Base-by-base conservation (phyloP, 2,329 filamentous ascomycete genomes). In the Claviceps lovelessii region DNA sequence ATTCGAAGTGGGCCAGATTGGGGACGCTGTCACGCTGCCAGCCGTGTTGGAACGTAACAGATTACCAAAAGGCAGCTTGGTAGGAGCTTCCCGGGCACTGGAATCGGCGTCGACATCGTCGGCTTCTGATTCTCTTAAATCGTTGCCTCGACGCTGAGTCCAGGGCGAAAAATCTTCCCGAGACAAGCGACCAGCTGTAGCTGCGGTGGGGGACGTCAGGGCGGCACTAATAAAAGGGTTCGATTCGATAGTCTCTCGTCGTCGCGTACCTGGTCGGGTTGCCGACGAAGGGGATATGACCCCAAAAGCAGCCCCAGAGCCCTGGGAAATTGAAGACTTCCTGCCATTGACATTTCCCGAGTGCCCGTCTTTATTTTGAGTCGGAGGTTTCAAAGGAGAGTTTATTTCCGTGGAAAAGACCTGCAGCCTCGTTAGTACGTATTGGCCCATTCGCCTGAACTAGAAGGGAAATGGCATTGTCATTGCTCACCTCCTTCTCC, bases 321-420 rank as follows among this genome's bases (percentile, higher is more conserved):
- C 81, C 59, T 88, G 84, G 17, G 90, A 93, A 51, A 95, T 70
- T 0, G 90, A 96, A 17, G 83, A 76, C 72, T 95, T 96, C 55
- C 91, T 86, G 51, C 85, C 80, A 54, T 86, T 84, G 11, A 76
- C 76, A 67, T 78, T 68, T 70, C 78, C 68, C 68, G 78, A 67
- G 67, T 76, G 69, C 72, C 82, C 73, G 46, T 81, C 77, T 62
- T 84, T 83, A 57, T 88, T 91, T 64, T 88, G 85, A 37, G 83
- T 80, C 23, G 88, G 87, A 9, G 88, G 86, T 70, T 97, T 97
- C 61, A 96, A 75, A 39, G 90, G 86, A 41, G 93, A 96, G 69
- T 97, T 98, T 66, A 98, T 90, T 59, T 94, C 93, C 52, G 80
- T 81, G 52, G 82, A 72, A 70, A 96, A 96, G 59, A 86, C 74